Percentiles rank a stretch among this genome's conserved stretches.
These are phyloP conservation scores for Paxillus rubicundulus DNA, from an alignment of 768 basidiomycete genomes.

Conservation along the genomic window DNA sequence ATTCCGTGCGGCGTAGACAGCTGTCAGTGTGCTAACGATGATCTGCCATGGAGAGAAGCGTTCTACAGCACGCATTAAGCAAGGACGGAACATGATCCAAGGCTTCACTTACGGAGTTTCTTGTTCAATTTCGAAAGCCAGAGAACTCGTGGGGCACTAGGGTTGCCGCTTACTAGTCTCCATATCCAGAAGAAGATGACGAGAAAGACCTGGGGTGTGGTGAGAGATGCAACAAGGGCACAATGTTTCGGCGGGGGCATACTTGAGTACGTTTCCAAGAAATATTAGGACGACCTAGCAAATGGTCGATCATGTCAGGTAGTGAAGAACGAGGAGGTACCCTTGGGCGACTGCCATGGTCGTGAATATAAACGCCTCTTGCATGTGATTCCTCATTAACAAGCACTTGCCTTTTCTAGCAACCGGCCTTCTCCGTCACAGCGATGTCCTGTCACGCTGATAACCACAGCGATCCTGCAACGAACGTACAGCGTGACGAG, in stretches of 20 bases:
- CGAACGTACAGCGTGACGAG: too few relatives aligned
- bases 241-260: constrained; percentile 6
- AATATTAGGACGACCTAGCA: constrained; percentile 82
- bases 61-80: constrained; percentile 37
- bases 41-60: constrained; percentile 97
- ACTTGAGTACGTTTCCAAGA: constrained; percentile 91
- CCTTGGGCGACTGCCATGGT: background rate
- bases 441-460: background rate
- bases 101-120: constrained; percentile 48
- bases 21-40: constrained; percentile 79
- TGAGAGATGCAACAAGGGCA: background rate
- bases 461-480: too few relatives aligned
- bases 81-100: background rate
- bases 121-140: constrained; percentile 62
- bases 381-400: constrained; percentile 34
- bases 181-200: constrained; percentile 92
- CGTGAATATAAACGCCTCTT: constrained; percentile 3
- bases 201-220: constrained; percentile 66
- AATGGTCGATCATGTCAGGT: constrained; percentile 83
- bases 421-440: background rate
- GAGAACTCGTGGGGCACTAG: constrained; percentile 62
- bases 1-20: constrained; percentile 80
- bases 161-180: constrained; percentile 66
- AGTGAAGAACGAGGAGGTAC: constrained; percentile 2
- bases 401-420: constrained; percentile 19